Conservation (phyloP, 2,329 filamentous ascomycete genomes). For the Colletotrichum aenigma region DNA sequence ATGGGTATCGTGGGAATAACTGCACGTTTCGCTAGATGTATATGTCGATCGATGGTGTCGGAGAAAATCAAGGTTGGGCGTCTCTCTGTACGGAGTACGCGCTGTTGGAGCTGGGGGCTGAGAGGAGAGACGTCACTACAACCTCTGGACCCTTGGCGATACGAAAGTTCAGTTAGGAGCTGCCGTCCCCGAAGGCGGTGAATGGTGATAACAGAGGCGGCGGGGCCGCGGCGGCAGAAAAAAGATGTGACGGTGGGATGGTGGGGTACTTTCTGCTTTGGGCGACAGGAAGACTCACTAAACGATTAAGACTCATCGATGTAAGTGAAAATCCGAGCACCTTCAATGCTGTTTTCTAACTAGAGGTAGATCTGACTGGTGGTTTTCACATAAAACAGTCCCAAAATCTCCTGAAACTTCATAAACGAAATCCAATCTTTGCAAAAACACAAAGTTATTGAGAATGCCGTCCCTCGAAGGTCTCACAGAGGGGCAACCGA, state of each 20-base stretch:
- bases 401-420: not conserved
- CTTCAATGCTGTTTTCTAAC: not conserved
- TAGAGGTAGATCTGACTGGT: not conserved
- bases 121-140: conserved; percentile 9
- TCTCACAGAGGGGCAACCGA: conserved; percentile 19
- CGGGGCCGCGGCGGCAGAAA: conserved; percentile 2
- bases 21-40: not conserved
- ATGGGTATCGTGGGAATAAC: not conserved
- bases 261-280: conserved; percentile 17
- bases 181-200: conserved; percentile 4
- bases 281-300: conserved; percentile 15
- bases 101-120: not conserved
- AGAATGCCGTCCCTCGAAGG: conserved; percentile 36
- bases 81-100: not conserved
- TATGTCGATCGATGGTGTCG: not conserved
- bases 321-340: conserved; percentile 1
- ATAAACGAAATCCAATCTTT: not conserved
- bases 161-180: not conserved
- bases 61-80: not conserved
- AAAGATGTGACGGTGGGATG: conserved; percentile 6
- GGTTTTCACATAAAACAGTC: not conserved
- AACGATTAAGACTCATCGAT: conserved; percentile 14
- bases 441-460: not conserved
- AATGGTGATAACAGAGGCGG: not conserved
- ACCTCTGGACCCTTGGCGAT: conserved; percentile 10